Evolutionary conservation across 2,329 filamentous ascomycete genomes (phyloP).

Genomic region (Catunica adiposa): DNA sequence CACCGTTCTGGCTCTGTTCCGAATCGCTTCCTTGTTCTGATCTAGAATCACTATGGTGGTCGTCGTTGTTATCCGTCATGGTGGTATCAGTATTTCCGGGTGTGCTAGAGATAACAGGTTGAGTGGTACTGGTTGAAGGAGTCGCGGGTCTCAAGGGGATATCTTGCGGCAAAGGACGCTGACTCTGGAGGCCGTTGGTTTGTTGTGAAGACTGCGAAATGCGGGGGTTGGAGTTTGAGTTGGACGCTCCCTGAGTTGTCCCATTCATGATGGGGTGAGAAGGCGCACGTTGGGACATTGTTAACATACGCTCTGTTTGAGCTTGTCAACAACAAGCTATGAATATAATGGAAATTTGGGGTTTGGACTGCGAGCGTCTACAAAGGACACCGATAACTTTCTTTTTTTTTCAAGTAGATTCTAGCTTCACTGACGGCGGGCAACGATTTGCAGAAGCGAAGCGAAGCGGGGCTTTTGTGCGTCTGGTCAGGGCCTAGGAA

Average conservation of each 20-base stretch:
- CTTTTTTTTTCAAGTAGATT: too few relatives aligned
- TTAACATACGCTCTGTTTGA: background rate
- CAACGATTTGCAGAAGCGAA: background rate
- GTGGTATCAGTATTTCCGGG: background rate
- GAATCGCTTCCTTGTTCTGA: slow-evolving; percentile 8
- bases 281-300: background rate
- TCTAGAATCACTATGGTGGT: background rate
- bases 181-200: background rate
- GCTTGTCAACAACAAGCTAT: too few relatives aligned
- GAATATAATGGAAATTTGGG: too few relatives aligned
- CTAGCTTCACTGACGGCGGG: background rate
- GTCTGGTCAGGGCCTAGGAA: background rate
- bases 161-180: background rate
- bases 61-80: slow-evolving; percentile 1
- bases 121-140: slow-evolving; percentile 2
- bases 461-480: background rate
- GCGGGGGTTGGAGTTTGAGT: slow-evolving; percentile 15
- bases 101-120: background rate
- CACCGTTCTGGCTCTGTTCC: slow-evolving; percentile 28
- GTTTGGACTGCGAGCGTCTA: too few relatives aligned
- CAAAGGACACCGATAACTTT: too few relatives aligned
- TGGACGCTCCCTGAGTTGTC: slow-evolving; percentile 15
- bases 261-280: slow-evolving; percentile 1
- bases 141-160: slow-evolving; percentile 9
- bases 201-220: slow-evolving; percentile 15